These are phyloP conservation scores for Raffaelea albimanens DNA, from an alignment of 2,329 filamentous ascomycete species.

Conservation along the genomic window DNA sequence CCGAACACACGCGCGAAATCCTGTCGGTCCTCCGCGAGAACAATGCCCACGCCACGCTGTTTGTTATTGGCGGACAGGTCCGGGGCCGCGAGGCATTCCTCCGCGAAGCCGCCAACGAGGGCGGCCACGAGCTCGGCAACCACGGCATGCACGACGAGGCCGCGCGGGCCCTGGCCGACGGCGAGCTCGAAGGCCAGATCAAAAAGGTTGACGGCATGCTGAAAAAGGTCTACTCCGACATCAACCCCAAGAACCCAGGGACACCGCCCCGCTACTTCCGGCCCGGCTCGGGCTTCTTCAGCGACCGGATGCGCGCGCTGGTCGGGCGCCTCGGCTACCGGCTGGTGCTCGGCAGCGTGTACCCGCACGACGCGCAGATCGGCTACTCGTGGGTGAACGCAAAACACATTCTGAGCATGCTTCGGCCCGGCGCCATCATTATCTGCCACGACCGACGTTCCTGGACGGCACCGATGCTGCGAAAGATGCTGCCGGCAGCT, in stretches of 20 bases:
- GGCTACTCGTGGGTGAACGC: conserved; percentile 60
- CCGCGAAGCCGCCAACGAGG: conserved; percentile 45
- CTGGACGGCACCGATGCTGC: conserved; percentile 79
- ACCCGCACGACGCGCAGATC: conserved; percentile 88
- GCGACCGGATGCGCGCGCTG: conserved; percentile 53
- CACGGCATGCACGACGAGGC: conserved; percentile 86
- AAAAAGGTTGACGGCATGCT: conserved; percentile 53
- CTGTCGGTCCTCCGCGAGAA: conserved; percentile 56
- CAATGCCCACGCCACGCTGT: conserved; percentile 72
- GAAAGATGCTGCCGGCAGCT: conserved; percentile 61
- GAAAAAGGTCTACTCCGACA: conserved; percentile 39
- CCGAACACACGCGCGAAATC: conserved; percentile 60
- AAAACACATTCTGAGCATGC: conserved; percentile 70
- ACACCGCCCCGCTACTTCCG: conserved; percentile 58
- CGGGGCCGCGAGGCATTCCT: conserved; percentile 44
- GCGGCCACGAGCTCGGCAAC: conserved; percentile 63
- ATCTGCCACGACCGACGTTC: conserved; percentile 75
- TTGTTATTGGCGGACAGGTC: conserved; percentile 76
- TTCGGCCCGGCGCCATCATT: conserved; percentile 66
- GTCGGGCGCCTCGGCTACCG: conserved; percentile 54
- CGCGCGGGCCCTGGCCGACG: conserved; percentile 49
- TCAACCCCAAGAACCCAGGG: conserved; percentile 5
- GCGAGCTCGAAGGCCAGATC: conserved; percentile 55
- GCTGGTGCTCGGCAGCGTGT: conserved; percentile 74
- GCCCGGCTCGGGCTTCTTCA: conserved; percentile 80